phyloP scores from a whole-genome alignment of 2,329 filamentous ascomycete genomes.

The Hypoxylon sp. region DNA sequence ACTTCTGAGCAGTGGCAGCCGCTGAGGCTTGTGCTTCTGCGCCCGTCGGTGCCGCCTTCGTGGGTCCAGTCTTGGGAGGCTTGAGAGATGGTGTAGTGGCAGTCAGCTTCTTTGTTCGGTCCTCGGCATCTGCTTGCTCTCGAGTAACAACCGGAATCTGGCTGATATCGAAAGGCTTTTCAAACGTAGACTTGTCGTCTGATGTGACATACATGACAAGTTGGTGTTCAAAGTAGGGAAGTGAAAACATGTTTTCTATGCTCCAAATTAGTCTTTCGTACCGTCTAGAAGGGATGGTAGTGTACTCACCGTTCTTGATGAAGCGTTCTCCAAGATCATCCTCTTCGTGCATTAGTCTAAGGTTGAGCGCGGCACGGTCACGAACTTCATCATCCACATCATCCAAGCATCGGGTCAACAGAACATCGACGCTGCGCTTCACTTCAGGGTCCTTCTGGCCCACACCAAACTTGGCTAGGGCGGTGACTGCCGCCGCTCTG shows the following conservation, averaged over 20 bases:
- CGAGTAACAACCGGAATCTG: conserved; percentile 93
- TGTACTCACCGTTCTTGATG: conserved; percentile 85
- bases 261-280: conserved; percentile 50
- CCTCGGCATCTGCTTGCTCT: conserved; percentile 95
- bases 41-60: conserved; percentile 78
- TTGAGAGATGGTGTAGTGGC: conserved; percentile 94
- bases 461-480: conserved; percentile 96
- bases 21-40: conserved; percentile 83
- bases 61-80: conserved; percentile 84
- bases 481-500: conserved; percentile 93
- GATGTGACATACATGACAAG: conserved; percentile 98
- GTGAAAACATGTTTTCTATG: conserved; percentile 91
- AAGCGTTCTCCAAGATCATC: conserved; percentile 89
- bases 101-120: conserved; percentile 96
- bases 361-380: conserved; percentile 92
- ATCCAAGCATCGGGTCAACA: conserved; percentile 93
- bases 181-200: conserved; percentile 88
- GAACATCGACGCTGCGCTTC: conserved; percentile 93
- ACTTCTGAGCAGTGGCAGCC: conserved; percentile 86
- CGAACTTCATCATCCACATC: conserved; percentile 98
- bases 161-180: conserved; percentile 88
- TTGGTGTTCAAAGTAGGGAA: conserved; percentile 96
- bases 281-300: neutral
- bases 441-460: conserved; percentile 97
- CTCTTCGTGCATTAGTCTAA: conserved; percentile 92